Base-by-base conservation (phyloP, 2,329 filamentous ascomycete genomes). In the Aphanocladium album region DNA sequence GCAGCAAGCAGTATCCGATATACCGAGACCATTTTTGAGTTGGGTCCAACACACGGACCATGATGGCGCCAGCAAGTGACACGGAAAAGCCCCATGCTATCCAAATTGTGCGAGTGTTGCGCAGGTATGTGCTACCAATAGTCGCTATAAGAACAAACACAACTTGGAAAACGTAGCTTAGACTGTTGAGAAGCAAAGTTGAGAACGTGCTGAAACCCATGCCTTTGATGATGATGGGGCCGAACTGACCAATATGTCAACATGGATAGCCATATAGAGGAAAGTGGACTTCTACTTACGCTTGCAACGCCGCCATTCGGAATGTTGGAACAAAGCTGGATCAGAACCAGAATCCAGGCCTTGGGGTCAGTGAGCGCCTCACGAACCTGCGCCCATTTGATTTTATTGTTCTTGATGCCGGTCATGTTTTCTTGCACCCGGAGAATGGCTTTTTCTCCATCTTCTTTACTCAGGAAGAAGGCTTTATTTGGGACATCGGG, bases 1-100 rank as follows among this genome's bases (percentile, higher is more conserved):
- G 81, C 79, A 86, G 76, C 84, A 89, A 50, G 17, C 68, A 67
- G 47, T 67, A 65, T 14, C 68, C 70, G n/a, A 64, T 62, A 35
- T 68, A 70, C 1, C 70, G 68, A 12, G 64, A 62, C 66, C 58
- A 60, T 6, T n/a, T 45, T 16, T 55, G 41, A 3, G 35, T 8
- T n/a, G 50, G 41, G 2, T 65, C 62, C 0, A 67, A 14, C 30
- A 67, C 62, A 2, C 68, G 69, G 19, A 71, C 65, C 57, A 71
- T 64, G 16, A 64, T 61, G 12, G 65, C 60, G 33, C 70, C 70
- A 3, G 61, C 57, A 14, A 69, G 47, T 25, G 63, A 60, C 5
- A 70, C 7, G 11, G 57, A 60, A 17, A 64, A 62, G 33, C 66
- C 65, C n/a, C 65, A 61, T 0, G 63, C 57, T 66, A 72, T 69